phyloP scores from a whole-genome alignment of 257 asterid genomes.

The Galeopsis tetrahit region DNA sequence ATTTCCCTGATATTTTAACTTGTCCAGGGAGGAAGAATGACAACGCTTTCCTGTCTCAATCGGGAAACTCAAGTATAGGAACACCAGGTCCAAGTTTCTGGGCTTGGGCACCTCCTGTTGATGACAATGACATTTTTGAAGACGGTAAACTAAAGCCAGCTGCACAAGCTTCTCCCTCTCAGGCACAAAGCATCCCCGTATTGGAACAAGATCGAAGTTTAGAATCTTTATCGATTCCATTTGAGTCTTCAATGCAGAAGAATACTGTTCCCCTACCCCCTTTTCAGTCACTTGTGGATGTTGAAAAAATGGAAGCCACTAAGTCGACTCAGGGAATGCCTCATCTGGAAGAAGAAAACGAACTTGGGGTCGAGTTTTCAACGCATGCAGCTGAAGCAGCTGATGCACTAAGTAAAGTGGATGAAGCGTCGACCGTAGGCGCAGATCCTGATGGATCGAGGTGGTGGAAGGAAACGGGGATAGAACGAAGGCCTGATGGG shows the following conservation, averaged over 20 bases:
- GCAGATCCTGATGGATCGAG: conserved; percentile 71
- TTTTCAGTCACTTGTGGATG: conserved; percentile 66
- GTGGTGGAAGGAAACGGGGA: conserved; percentile 97
- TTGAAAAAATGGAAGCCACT: conserved; percentile 41
- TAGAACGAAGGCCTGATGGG: conserved; percentile 82
- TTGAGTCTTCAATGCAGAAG: conserved; percentile 56
- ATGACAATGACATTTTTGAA: conserved; percentile 29
- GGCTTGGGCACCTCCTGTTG: conserved; percentile 86
- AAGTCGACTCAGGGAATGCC: conserved; percentile 46
- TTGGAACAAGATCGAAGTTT: conserved; percentile 66
- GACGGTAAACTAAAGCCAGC: conserved; percentile 44
- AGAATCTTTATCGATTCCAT: conserved; percentile 68
- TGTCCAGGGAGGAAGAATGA: conserved; percentile 50
- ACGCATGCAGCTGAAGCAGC: conserved; percentile 82
- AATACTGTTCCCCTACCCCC: conserved; percentile 64
- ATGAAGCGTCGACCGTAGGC: conserved; percentile 48
- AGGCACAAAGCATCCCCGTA: conserved; percentile 50
- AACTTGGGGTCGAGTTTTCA: conserved; percentile 68
- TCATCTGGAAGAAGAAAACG: conserved; percentile 65
- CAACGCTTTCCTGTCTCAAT: conserved; percentile 40
- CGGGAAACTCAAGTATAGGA: conserved; percentile 41
- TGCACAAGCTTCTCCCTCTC: conserved; percentile 46
- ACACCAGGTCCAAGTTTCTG: conserved; percentile 98
- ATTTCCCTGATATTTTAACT: conserved; percentile 21
- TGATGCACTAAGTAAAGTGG: conserved; percentile 57